These are phyloP conservation scores for Suhomyces yuchorum DNA, from an alignment of 1,139 yeast genomes.

Conservation along the genomic window DNA sequence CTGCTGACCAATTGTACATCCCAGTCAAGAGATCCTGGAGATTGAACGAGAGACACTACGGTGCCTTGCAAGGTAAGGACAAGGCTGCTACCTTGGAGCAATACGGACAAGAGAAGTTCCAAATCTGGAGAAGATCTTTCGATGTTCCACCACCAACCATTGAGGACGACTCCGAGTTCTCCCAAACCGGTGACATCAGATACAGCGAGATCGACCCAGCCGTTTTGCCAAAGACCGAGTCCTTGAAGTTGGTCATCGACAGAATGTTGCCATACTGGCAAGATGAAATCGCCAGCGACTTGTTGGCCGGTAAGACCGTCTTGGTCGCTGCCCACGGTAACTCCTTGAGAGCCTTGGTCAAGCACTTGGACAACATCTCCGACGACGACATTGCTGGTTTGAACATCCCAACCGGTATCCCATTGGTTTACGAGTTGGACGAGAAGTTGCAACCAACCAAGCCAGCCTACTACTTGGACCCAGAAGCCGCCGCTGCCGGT, in stretches of 20 bases:
- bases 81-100: conserved; percentile 88
- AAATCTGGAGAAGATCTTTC: conserved; percentile 96
- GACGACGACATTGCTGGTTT: conserved; percentile 91
- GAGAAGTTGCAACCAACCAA: conserved; percentile 83
- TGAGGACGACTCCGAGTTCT: conserved; percentile 73
- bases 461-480: conserved; percentile 96
- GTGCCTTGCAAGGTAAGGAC: conserved; percentile 98
- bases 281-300: conserved; percentile 84
- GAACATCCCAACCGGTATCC: conserved; percentile 98
- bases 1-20: conserved; percentile 86
- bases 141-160: conserved; percentile 96
- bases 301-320: conserved; percentile 86
- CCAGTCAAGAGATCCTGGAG: conserved; percentile 97
- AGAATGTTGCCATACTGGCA: conserved; percentile 98
- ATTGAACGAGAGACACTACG: conserved; percentile 98
- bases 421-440: conserved; percentile 96
- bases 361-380: conserved; percentile 92
- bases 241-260: conserved; percentile 92
- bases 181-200: conserved; percentile 85
- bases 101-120: conserved; percentile 92
- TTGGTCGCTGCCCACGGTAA: conserved; percentile 97
- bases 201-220: conserved; percentile 81
- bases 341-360: conserved; percentile 95
- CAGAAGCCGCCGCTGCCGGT: conserved; percentile 99
- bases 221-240: conserved; percentile 91